Conservation (phyloP, 1,139 yeast species). For the Hemisphaericaspora lyxosophila region DNA sequence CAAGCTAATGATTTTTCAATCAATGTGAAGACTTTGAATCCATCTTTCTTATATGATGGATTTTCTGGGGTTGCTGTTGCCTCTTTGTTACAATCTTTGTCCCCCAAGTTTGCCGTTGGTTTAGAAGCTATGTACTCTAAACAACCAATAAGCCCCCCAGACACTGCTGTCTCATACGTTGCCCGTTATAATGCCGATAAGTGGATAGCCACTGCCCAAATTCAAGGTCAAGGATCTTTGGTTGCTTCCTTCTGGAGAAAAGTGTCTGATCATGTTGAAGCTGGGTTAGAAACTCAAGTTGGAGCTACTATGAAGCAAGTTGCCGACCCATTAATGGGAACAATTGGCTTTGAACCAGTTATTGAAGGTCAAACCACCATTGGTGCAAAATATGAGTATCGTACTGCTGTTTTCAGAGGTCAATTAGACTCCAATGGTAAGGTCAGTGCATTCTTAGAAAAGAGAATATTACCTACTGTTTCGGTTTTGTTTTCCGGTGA, state of each 20-base stretch:
- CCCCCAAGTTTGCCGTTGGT: conserved; percentile 85
- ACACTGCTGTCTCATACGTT: conserved; percentile 86
- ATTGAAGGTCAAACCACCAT: conserved; percentile 90
- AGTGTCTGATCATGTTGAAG: conserved; percentile 90
- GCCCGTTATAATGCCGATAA: conserved; percentile 84
- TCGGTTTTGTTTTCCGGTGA: conserved; percentile 87
- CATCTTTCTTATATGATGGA: conserved; percentile 70
- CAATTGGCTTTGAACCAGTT: conserved; percentile 75
- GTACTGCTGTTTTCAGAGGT: conserved; percentile 95
- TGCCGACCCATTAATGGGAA: conserved; percentile 77
- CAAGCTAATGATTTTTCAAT: conserved; percentile 86
- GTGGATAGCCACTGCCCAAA: conserved; percentile 94
- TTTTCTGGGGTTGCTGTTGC: conserved; percentile 84
- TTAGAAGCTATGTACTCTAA: conserved; percentile 88
- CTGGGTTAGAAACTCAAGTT: conserved; percentile 90
- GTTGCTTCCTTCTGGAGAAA: conserved; percentile 93
- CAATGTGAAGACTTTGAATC: conserved; percentile 89
- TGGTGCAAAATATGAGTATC: conserved; percentile 97
- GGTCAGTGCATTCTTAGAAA: conserved; percentile 87
- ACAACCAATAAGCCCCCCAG: conserved; percentile 81
- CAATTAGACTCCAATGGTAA: conserved; percentile 90
- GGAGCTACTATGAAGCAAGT: conserved; percentile 78
- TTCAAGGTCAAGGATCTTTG: conserved; percentile 90
- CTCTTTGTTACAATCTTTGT: conserved; percentile 84
- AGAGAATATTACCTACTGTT: conserved; percentile 89